Base-by-base conservation (phyloP, 169 alveolate genomes). In the Babesia ovata region DNA sequence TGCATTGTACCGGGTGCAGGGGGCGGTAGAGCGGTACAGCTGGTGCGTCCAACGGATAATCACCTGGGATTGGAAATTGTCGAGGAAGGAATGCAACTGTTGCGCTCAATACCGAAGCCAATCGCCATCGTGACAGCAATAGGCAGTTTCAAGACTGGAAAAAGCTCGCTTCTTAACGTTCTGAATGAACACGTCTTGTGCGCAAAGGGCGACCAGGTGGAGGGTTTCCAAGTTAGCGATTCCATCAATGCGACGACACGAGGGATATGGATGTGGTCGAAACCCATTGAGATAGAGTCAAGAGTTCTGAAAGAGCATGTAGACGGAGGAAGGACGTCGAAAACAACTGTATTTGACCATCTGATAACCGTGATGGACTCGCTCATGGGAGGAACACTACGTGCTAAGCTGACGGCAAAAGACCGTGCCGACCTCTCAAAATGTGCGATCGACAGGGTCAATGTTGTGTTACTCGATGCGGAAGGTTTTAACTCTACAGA, bases 71-170 rank as follows among this genome's bases (percentile, higher is more conserved):
- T 90, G 57, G 76, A 81, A 28, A 44, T 90, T 21, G 84, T 84
- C 24, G 85, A 75, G 33, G 92, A 90, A 44, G 91, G 79, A 49
- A 52, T 90, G 50, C 79, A 77, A 62, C 42, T 85, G 33, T 57
- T 90, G 54, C 62, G 72, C 73, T 81, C 61, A 24, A 45, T 90
- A 10, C 90, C 86, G 12, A 85, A 85, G 50, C 95, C 95, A 39
- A 65, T 92, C 48, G 92, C 93, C n/a, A 78, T 90, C 14, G 91
- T 92, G 16, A 86, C 93, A 12, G 94, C 89, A 14, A 69, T 92
- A 54, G 95, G 95, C 39, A 81, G 86, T 52, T 69, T 91, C 74
- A 90, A 91, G 62, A 79, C 92, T 39, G 95, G 95, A 10, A 91
- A 91, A 75, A 82, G 92, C 13, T 90, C 86, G 45, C 60, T 91